phyloP scores from a whole-genome alignment of 169 alveolate species.

The Theileria parva region DNA sequence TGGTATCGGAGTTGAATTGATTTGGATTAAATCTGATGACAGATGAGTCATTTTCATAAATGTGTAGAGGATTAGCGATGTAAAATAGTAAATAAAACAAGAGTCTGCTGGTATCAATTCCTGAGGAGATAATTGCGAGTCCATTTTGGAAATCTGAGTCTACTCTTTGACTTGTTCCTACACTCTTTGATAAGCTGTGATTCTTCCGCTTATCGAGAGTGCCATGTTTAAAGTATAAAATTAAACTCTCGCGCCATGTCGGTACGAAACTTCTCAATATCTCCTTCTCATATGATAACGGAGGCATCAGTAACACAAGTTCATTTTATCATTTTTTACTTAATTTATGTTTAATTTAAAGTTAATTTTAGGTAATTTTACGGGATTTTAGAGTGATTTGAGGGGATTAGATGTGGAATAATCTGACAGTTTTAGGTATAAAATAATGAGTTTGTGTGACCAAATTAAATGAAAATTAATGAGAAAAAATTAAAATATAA shows the following conservation, averaged over 20 bases:
- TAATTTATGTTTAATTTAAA: too few relatives aligned
- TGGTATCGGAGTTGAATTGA: too few relatives aligned
- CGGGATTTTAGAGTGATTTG: background rate
- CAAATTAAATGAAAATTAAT: background rate
- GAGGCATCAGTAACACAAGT: constrained; percentile 49
- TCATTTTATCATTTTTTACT: too few relatives aligned
- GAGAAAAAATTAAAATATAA: background rate
- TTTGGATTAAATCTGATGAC: background rate
- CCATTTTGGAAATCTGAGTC: constrained; percentile 31
- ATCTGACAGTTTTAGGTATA: background rate
- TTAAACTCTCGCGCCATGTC: constrained; percentile 59
- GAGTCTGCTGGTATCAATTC: constrained; percentile 45
- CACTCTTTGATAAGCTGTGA: constrained; percentile 12
- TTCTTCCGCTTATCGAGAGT: constrained; percentile 5
- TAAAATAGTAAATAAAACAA: constrained; percentile 60
- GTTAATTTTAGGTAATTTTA: too few relatives aligned
- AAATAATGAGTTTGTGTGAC: background rate
- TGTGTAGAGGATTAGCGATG: constrained; percentile 56
- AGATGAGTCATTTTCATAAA: constrained; percentile 32
- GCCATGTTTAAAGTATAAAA: constrained; percentile 29
- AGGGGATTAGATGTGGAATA: too few relatives aligned
- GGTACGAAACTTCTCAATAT: constrained; percentile 54
- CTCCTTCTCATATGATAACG: constrained; percentile 63
- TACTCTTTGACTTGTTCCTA: constrained; percentile 6
- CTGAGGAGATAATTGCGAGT: constrained; percentile 52